Base-by-base conservation (phyloP, 2,329 filamentous ascomycete species). In the Nakataea oryzae region DNA sequence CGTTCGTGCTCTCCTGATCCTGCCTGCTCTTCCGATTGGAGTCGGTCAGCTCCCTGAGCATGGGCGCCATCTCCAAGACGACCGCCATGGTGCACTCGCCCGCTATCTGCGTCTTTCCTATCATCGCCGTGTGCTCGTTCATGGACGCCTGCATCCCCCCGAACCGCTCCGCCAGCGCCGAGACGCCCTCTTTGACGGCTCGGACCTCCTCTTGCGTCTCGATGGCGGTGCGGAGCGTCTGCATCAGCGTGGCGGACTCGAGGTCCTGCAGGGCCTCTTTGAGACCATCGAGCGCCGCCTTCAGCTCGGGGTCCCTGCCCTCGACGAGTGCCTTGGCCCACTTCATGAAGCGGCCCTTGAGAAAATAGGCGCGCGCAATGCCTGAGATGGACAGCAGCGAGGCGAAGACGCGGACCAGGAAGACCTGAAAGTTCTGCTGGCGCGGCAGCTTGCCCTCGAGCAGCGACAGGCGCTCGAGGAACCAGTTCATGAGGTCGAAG, bases 401-500 rank as follows among this genome's bases (percentile, higher is more conserved):
- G 17, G 59, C 28, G 57, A 65, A 65, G 17, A 64, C 63, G 11
- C 26, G 7, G 34, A 65, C 55, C 12, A 65, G 61, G 54, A 60
- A 41, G 27, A 14, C 24, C 57, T 62, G 61, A 55, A 32, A 64
- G 11, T 34, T 32, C 27, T 58, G 63, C 57, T 57, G 59, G 17
- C 47, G 58, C 21, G 64, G 64, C 26, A 64, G 41, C 54, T 56
- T 61, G 28, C 24, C 54, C 47, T 65, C 63, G 1, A 65, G 61
- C 21, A 64, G 30, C 3, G 60, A 61, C 7, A 63, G 41, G 1
- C 63, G 59, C 30, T 61, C 32, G 8, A 66, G 58, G 59, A 66
- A 65, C 14, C 54, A 58, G 26, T 65, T 32, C 65, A 66, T 66
- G 50, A 62, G 58, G 41, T 73, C 69, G 59, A 77, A 77, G 60